Percentiles rank a stretch among this genome's conserved stretches.
Conservation (phyloP, 768 basidiomycete genomes). For the Russula compacta region DNA sequence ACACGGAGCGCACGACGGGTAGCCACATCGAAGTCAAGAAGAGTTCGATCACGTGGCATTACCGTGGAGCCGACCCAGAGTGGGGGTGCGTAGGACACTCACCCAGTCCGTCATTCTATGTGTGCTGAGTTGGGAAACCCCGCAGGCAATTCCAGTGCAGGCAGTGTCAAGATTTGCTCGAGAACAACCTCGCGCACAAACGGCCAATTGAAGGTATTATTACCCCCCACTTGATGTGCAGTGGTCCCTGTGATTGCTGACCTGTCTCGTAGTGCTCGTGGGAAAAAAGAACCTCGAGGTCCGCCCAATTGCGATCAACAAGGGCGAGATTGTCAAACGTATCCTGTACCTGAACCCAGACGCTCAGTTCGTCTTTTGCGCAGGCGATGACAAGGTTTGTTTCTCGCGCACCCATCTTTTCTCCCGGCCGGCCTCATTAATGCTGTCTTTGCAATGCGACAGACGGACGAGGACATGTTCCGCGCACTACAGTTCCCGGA, state of each 20-base stretch:
- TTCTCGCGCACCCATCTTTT: not conserved
- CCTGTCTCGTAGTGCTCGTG: conserved; percentile 54
- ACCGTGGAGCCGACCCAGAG: conserved; percentile 85
- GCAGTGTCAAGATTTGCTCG: conserved; percentile 92
- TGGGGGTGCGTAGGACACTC: conserved; percentile 62
- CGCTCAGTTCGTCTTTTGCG: conserved; percentile 93
- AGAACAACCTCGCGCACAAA: conserved; percentile 88
- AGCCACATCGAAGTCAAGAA: conserved; percentile 95
- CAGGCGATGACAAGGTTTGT: conserved; percentile 90
- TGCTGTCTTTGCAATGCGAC: not conserved
- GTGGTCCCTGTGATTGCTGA: not conserved
- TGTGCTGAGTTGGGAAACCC: not conserved
- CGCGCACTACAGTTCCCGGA: conserved; percentile 62
- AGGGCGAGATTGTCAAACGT: conserved; percentile 97
- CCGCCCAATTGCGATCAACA: conserved; percentile 90
- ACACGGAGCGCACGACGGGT: conserved; percentile 95
- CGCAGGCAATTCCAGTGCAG: conserved; percentile 83
- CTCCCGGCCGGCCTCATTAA: not conserved
- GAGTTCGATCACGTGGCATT: conserved; percentile 98
- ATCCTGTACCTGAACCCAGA: conserved; percentile 90
- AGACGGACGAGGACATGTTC: conserved; percentile 99
- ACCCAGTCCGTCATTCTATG: not conserved
- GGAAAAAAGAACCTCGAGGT: conserved; percentile 99
- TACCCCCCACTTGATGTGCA: not conserved
- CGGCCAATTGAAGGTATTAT: conserved; percentile 83